Percentiles rank a stretch among this genome's conserved stretches.
Conservation (phyloP, 1,284 basidiomycete genomes). For the Rhodofomes roseus region DNA sequence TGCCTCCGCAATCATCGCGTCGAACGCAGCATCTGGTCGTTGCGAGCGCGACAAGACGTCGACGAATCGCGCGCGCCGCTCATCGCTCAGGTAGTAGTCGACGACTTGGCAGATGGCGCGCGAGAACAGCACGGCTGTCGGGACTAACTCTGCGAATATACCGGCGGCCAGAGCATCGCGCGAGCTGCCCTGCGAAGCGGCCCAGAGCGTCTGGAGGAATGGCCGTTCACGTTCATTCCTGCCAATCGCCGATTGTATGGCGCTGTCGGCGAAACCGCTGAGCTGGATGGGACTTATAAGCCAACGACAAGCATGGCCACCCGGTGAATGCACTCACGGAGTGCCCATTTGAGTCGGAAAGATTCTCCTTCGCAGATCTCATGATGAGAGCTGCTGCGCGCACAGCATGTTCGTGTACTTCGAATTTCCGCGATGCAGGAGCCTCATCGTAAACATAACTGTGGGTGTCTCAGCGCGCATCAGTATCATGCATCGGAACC, state of each 20-base stretch:
- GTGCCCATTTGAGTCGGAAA: slow-evolving; percentile 22
- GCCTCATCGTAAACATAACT: slow-evolving; percentile 64
- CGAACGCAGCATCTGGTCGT: background rate
- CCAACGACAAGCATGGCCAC: slow-evolving; percentile 31
- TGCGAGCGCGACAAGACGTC: slow-evolving; percentile 18
- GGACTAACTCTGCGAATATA: slow-evolving; percentile 45
- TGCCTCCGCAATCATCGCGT: background rate
- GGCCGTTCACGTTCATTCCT: slow-evolving; percentile 19
- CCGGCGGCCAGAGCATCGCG: slow-evolving; percentile 11
- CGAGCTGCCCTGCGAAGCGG: slow-evolving; percentile 23
- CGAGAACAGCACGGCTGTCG: slow-evolving; percentile 36
- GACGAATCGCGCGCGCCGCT: slow-evolving; percentile 34
- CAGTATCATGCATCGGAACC: background rate
- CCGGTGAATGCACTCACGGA: slow-evolving; percentile 13
- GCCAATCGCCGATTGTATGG: slow-evolving; percentile 17
- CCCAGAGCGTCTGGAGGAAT: slow-evolving; percentile 24
- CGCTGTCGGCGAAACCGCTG: slow-evolving; percentile 12
- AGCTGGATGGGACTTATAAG: slow-evolving; percentile 17
- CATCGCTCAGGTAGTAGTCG: slow-evolving; percentile 57
- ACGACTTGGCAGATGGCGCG: slow-evolving; percentile 51
- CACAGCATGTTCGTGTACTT: slow-evolving; percentile 44
- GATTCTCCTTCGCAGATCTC: slow-evolving; percentile 37
- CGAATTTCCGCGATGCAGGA: slow-evolving; percentile 55
- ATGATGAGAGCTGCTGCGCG: slow-evolving; percentile 39
- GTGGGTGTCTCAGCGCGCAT: slow-evolving; percentile 1